phyloP scores from a whole-genome alignment of 2,329 filamentous ascomycete species.

The Penicillium frequentans region DNA sequence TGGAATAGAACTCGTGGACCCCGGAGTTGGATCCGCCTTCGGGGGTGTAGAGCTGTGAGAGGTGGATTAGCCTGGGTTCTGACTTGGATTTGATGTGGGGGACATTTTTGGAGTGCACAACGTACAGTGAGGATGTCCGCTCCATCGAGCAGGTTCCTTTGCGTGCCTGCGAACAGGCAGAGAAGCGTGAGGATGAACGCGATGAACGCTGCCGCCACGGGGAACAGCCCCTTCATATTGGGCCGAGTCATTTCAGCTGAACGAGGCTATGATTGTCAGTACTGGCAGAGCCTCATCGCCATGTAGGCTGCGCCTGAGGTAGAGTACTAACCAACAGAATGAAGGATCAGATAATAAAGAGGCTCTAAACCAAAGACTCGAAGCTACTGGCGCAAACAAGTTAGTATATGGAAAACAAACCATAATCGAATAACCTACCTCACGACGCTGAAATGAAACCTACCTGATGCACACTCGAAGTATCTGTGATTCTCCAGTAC shows the following conservation, averaged over 20 bases:
- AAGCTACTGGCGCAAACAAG: background rate
- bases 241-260: background rate
- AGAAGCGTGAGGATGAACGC: conserved; percentile 61
- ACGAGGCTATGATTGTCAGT: background rate
- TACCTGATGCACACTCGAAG: background rate
- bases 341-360: background rate
- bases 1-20: conserved; percentile 61
- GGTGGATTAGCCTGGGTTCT: background rate
- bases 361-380: background rate
- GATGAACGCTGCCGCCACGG: conserved; percentile 51
- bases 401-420: background rate
- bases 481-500: conserved; percentile 2
- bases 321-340: background rate
- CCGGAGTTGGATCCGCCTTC: conserved; percentile 49
- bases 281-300: background rate
- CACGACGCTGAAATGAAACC: background rate
- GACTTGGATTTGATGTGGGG: background rate
- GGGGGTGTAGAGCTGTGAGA: conserved; percentile 35
- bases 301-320: background rate
- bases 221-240: conserved; percentile 40
- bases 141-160: conserved; percentile 56
- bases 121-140: conserved; percentile 58
- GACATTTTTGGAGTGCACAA: background rate
- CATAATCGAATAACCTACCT: background rate
- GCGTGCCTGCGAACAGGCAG: conserved; percentile 62